Percentiles rank a stretch among this genome's conserved stretches.
Conservation (phyloP, 2,329 filamentous ascomycete genomes). For the Penicillium sumatraense region DNA sequence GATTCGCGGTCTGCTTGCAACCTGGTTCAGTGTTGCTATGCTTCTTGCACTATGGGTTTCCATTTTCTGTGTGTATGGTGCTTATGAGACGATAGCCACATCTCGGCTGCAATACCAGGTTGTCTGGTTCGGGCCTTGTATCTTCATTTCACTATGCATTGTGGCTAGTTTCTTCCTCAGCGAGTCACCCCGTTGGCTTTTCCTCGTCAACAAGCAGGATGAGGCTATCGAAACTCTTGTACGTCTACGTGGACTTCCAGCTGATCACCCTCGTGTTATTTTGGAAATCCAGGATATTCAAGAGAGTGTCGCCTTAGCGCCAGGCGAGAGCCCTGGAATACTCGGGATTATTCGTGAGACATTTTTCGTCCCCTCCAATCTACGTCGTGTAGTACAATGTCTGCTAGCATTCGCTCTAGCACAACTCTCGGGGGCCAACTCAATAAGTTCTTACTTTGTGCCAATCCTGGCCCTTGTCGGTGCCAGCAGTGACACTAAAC, state of each 20-base stretch:
- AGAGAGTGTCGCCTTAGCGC: slow-evolving; percentile 7
- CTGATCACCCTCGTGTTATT: slow-evolving; percentile 32
- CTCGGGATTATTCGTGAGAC: slow-evolving; percentile 39
- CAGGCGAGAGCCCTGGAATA: slow-evolving; percentile 3
- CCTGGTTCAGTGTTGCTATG: slow-evolving; percentile 47
- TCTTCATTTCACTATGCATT: slow-evolving; percentile 35
- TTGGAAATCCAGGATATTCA: slow-evolving; percentile 35
- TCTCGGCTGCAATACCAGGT: slow-evolving; percentile 40
- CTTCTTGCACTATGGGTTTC: slow-evolving; percentile 31
- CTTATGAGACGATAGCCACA: slow-evolving; percentile 34
- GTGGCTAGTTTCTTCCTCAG: slow-evolving; percentile 34
- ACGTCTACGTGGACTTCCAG: slow-evolving; percentile 36
- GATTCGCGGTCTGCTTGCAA: slow-evolving; percentile 44
- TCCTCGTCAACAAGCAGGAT: slow-evolving; percentile 31
- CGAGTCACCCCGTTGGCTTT: slow-evolving; percentile 44
- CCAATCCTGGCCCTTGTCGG: slow-evolving; percentile 48
- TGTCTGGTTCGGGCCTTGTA: slow-evolving; percentile 28
- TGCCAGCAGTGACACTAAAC: slow-evolving; percentile 27
- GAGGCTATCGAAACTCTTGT: slow-evolving; percentile 33
- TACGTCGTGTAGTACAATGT: slow-evolving; percentile 44
- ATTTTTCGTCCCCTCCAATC: slow-evolving; percentile 42
- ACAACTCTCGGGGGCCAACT: slow-evolving; percentile 51
- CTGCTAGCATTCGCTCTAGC: slow-evolving; percentile 43
- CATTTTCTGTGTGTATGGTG: slow-evolving; percentile 42
- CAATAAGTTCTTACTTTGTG: slow-evolving; percentile 49